A percentile compares a stretch with the other conserved stretches of the same genome.
Conservation (phyloP, 345 rosid genomes). For the Citrus unshiu region DNA sequence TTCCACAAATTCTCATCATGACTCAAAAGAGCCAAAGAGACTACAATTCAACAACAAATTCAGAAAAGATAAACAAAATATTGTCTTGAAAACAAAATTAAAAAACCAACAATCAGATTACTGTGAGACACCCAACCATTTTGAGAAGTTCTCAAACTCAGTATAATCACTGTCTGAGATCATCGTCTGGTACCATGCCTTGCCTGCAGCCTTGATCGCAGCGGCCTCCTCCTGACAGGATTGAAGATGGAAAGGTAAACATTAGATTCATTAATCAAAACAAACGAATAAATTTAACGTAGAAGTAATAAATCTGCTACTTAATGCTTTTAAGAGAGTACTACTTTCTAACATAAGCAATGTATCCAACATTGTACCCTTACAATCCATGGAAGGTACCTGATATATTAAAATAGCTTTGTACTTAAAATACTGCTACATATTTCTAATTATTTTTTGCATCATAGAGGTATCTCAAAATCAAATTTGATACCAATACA, state of each 20-base stretch:
- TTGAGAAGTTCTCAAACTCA: slow-evolving; percentile 78
- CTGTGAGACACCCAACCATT: slow-evolving; percentile 81
- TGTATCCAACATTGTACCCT: no score
- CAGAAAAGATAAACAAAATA: slow-evolving; percentile 4
- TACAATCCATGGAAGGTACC: no score
- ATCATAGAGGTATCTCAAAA: no score
- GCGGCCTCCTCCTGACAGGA: slow-evolving; percentile 69
- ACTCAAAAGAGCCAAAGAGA: background rate
- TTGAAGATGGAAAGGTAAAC: background rate
- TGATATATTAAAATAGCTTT: no score
- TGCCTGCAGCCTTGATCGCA: slow-evolving; percentile 75
- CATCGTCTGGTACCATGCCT: slow-evolving; percentile 94
- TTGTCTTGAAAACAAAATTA: background rate
- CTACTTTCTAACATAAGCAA: background rate
- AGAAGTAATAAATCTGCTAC: no score
- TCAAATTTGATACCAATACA: no score
- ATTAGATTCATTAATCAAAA: background rate
- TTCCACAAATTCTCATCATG: slow-evolving; percentile 3
- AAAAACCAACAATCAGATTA: slow-evolving; percentile 19
- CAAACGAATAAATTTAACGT: no score
- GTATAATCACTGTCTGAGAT: slow-evolving; percentile 91
- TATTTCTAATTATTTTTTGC: no score
- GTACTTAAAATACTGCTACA: no score
- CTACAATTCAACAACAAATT: background rate
- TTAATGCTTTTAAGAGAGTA: no score